phyloP scores from a whole-genome alignment of 805 yeast species.

The Kodamaea hsintzibuensis region DNA sequence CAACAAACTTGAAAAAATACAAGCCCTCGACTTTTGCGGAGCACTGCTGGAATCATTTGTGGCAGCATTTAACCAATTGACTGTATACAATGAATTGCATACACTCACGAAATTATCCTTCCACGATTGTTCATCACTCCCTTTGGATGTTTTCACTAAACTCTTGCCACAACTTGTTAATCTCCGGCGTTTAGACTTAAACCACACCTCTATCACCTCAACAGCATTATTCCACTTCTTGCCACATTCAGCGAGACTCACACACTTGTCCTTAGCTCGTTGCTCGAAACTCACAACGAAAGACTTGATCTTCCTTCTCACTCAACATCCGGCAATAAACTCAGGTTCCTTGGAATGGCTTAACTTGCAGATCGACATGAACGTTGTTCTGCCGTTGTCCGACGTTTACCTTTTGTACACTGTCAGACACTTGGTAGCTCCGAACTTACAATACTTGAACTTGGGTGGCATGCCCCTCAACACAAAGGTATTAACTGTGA shows the following conservation, averaged over 20 bases:
- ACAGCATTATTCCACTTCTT: constrained; percentile 52
- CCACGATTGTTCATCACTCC: constrained; percentile 84
- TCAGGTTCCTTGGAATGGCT: constrained; percentile 60
- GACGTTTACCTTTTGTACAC: constrained; percentile 49
- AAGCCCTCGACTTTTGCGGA: constrained; percentile 86
- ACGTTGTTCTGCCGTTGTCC: constrained; percentile 59
- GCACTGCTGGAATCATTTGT: constrained; percentile 68
- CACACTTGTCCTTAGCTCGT: constrained; percentile 65
- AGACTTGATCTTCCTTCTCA: constrained; percentile 67
- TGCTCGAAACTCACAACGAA: constrained; percentile 67
- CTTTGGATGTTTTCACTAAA: constrained; percentile 53
- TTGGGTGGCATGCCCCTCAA: constrained; percentile 66
- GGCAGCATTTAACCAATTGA: constrained; percentile 51
- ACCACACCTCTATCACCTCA: constrained; percentile 77
- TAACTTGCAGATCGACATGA: constrained; percentile 61
- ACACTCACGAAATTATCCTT: constrained; percentile 58
- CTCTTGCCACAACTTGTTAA: constrained; percentile 57
- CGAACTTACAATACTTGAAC: constrained; percentile 52
- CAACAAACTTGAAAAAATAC: constrained; percentile 53
- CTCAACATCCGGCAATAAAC: constrained; percentile 65
- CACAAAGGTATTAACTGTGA: constrained; percentile 34
- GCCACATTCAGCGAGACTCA: constrained; percentile 58
- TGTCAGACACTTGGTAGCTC: constrained; percentile 45
- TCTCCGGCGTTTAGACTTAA: constrained; percentile 70
- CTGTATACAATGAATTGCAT: constrained; percentile 21